Evolutionary conservation across 306 rosid genomes (phyloP), one percentile per base, ranked within the genome.

Genomic region (Pachyrhizus erosus): DNA sequence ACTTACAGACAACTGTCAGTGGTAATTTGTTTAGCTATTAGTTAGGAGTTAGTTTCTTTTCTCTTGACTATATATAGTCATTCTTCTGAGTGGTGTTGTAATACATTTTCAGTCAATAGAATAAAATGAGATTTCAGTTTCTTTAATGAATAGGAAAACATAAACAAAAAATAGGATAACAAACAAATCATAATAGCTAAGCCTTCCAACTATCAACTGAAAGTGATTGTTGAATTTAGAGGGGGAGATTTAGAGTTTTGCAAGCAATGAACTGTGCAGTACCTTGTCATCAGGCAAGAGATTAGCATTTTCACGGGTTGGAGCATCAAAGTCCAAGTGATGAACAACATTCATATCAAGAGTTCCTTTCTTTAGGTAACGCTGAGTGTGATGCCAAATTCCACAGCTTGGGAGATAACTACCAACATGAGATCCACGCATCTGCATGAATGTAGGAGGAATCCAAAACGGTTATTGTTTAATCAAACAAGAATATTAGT

Each of bases 301-400:
- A 87, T 96, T 91, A 70, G 99, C 96, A 84, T 89, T 91, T 89
- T 96, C 99, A 51, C 99, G 99, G 33, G 99, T 96, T 49, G 98
- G 94, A 73, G 99, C 99, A 87, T 96, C 99, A 76, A 93, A 93
- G 84, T 96, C 99, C 91, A 96, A 82, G 91, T 96, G 99, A 78
- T 88, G 94, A 88, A 96, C 78, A 57, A 88, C 61, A 70, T 91
- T 91, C 77, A 81, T 13, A 80, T 82, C 88, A 76, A 91, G 89
- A 69, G 77, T 65, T 80, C 94, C 94, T 89, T 85, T 96, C 88
- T 89, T 91, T 49, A 96, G 91, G 87, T 87, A 86, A 21, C 93
- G 88, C 75, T 93, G 99, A 81, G 98, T 96, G 68, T 92, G 96
- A 85, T 87, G 96, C 98, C 99, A 96, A 79, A 96, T 90, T 77